Evolutionary conservation across 345 rosid species (phyloP).

Genomic region (Eucalyptus coolabah): DNA sequence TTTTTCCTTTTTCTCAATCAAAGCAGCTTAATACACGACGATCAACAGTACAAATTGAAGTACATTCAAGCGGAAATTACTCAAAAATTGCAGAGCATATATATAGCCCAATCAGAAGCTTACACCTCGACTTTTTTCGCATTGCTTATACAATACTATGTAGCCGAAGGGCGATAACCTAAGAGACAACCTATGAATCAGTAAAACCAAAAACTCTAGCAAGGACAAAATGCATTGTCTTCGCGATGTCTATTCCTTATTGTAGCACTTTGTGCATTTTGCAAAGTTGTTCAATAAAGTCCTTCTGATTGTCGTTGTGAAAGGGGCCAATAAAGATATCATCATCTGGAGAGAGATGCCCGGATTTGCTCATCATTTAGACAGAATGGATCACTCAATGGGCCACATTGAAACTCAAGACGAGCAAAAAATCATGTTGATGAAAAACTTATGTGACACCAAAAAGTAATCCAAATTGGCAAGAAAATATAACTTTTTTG

Average conservation of each 20-base stretch:
- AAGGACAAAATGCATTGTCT: neutral
- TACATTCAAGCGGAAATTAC: neutral
- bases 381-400: neutral
- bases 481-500: neutral
- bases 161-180: neutral
- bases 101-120: neutral
- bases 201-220: neutral
- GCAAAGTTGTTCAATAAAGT: neutral
- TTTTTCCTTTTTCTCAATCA: neutral
- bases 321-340: neutral
- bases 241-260: neutral
- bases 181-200: neutral
- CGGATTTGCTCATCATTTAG: neutral
- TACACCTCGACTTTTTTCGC: neutral
- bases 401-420: neutral
- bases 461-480: neutral
- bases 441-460: neutral
- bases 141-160: neutral
- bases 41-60: neutral
- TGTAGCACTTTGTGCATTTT: neutral
- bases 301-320: neutral
- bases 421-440: neutral
- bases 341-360: neutral
- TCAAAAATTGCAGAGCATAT: neutral
- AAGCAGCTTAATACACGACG: neutral